Base-by-base conservation (phyloP, 163 green algal species). In the Coccomyxa subellipsoidea region DNA sequence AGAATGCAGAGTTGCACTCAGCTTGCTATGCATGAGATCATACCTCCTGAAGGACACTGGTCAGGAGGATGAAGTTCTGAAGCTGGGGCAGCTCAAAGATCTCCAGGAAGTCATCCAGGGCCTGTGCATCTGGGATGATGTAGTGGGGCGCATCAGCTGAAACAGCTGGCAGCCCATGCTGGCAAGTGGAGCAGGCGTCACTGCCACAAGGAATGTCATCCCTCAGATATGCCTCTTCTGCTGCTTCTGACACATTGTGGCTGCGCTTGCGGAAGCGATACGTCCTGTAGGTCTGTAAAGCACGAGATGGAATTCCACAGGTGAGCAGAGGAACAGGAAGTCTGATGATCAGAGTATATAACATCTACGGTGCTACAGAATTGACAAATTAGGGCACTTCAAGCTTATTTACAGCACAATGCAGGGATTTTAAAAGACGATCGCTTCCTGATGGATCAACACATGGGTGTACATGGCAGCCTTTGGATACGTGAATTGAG, bases 11-110 rank as follows among this genome's bases (percentile, higher is more conserved):
- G 47, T 59, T 12, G 47, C 3, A 7, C 1, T 59, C 47, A 59
- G 21, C 15, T 12, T 59, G 47, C 47, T 18, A 12, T 59, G 21
- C 21, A 59, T 59, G 47, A 59, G 21, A 18, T 18, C 47, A 59
- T 7, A 59, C 47, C 47, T 59, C 23, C 23, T 59, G 77, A 7
- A 94, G 4, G 66, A 87, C 87, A 54, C 89, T 93, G 73, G 54
- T 87, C 18, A 90, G 81, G 53, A 93, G 76, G 15, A 94, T 40
- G 34, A 89, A 81, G 54, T 89, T 85, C 38, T 69, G 75, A 6
- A 92, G 54, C n/a, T 91, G 84, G 31, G 89, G 84, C 34, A 92
- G 86, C 82, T 94, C 89, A 47, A 90, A 91, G 7, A 94, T 27
- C 36, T 94, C 89, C 54, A 93, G 79, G n/a, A 86, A 85, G 1